These are phyloP conservation scores for Odonthalia washingtoniensis DNA, from an alignment of 31 red algal species.

Conservation along the genomic window DNA sequence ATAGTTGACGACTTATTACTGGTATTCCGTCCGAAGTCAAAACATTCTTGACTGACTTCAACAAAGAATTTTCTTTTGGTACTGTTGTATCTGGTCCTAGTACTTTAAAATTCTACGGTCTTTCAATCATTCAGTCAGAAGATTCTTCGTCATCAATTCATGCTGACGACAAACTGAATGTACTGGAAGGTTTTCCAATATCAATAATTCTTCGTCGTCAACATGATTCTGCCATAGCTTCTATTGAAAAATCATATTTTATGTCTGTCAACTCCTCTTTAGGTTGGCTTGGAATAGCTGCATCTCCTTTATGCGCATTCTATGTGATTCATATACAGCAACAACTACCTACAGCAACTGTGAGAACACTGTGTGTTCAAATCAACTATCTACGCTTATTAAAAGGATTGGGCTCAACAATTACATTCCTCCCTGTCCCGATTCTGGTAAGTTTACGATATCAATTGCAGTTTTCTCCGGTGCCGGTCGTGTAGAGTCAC, in stretches of 20 bases:
- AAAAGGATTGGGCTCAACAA: not conserved
- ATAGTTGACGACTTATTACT: not conserved
- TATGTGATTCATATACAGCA: not conserved
- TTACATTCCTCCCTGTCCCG: not conserved
- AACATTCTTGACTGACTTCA: not conserved
- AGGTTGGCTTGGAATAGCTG: not conserved
- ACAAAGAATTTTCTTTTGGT: not conserved
- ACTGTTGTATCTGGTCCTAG: too few species aligned
- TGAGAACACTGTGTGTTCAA: not conserved
- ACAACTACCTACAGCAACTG: not conserved
- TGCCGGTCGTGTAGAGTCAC: not conserved
- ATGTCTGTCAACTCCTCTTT: not conserved
- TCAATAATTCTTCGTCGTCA: too few species aligned
- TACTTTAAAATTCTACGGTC: too few species aligned
- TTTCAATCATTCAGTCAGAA: too few species aligned
- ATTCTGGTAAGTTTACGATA: not conserved
- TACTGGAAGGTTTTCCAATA: too few species aligned
- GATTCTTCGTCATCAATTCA: too few species aligned
- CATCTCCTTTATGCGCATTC: too few species aligned
- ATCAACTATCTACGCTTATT: not conserved
- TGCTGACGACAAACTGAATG: too few species aligned
- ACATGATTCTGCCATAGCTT: too few species aligned
- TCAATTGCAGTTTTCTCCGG: not conserved
- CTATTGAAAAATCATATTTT: too few species aligned
- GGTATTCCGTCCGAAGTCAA: not conserved